Evolutionary conservation across 306 rosid species (phyloP).

Genomic region (Senna tora): DNA sequence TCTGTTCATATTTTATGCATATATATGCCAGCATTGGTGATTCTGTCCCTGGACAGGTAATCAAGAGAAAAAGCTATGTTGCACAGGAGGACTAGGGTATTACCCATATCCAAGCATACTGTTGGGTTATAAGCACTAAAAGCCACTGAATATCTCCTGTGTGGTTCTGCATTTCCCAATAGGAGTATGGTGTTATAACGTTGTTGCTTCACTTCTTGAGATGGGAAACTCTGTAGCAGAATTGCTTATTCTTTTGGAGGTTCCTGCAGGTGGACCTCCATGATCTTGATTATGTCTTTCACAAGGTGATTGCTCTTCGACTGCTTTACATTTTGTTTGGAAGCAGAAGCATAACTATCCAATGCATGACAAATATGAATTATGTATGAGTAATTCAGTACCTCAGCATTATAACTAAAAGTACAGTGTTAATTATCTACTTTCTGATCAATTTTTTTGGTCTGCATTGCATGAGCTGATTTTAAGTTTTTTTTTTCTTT

Average conservation of each 20-base stretch:
- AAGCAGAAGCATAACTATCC: neutral
- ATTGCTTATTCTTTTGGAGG: constrained; percentile 50
- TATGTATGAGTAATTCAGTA: neutral
- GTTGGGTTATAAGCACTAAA: constrained; percentile 29
- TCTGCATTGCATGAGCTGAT: neutral
- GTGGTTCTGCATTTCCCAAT: constrained; percentile 43
- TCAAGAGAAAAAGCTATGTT: constrained; percentile 57
- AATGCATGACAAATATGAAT: constrained; percentile 27
- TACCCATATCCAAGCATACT: constrained; percentile 37
- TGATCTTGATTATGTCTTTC: constrained; percentile 45
- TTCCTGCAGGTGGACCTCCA: constrained; percentile 46
- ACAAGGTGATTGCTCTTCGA: constrained; percentile 55
- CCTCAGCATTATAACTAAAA: neutral
- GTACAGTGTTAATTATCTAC: neutral
- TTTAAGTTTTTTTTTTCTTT: neutral
- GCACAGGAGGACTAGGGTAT: constrained; percentile 48
- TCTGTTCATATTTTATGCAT: constrained; percentile 2
- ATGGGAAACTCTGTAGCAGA: constrained; percentile 46
- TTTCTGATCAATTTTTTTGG: neutral
- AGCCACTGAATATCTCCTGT: constrained; percentile 31
- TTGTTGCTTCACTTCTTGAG: constrained; percentile 43
- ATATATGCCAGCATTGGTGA: constrained; percentile 1
- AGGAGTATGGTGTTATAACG: constrained; percentile 39
- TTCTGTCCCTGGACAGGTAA: constrained; percentile 53
- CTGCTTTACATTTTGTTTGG: constrained; percentile 29